phyloP scores from a whole-genome alignment of 495 filamentous ascomycete genomes.

The Bacidia gigantensis region DNA sequence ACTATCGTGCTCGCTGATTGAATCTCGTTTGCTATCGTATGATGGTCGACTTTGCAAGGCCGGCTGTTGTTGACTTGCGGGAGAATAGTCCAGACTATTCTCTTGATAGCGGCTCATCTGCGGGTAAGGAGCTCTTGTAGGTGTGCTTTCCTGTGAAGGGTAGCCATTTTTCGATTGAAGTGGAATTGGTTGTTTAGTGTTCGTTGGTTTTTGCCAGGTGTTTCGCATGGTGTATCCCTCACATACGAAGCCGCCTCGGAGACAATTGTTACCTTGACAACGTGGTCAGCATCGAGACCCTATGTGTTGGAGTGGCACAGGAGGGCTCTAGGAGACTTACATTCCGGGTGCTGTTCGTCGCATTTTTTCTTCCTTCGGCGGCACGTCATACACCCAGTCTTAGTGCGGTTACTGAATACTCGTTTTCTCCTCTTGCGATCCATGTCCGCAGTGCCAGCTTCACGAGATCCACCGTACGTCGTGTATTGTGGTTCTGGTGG shows the following conservation, averaged over 20 bases:
- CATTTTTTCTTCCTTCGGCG: slow-evolving; percentile 96
- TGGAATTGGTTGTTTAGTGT: slow-evolving; percentile 50
- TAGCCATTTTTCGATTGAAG: slow-evolving; percentile 76
- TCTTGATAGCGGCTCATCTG: slow-evolving; percentile 20
- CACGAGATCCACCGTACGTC: slow-evolving; percentile 28
- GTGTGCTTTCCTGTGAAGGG: slow-evolving; percentile 21
- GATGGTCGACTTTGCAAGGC: slow-evolving; percentile 17
- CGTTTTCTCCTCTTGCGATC: slow-evolving; percentile 71
- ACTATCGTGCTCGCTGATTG: slow-evolving; percentile 16
- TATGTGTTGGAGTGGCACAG: neutral
- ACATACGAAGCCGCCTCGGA: slow-evolving; percentile 81
- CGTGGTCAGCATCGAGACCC: neutral
- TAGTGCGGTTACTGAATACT: slow-evolving; percentile 90
- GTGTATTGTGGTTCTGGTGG: slow-evolving; percentile 27
- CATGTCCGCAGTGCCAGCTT: slow-evolving; percentile 33
- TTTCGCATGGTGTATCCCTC: slow-evolving; percentile 78
- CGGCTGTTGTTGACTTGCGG: slow-evolving; percentile 20
- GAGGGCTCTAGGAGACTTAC: slow-evolving; percentile 31
- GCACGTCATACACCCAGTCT: slow-evolving; percentile 95
- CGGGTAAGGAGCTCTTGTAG: slow-evolving; percentile 15
- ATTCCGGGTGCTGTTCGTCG: slow-evolving; percentile 88
- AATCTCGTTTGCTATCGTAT: slow-evolving; percentile 10
- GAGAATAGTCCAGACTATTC: slow-evolving; percentile 11
- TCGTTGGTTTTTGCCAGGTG: slow-evolving; percentile 56
- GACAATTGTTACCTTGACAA: slow-evolving; percentile 71